Evolutionary conservation across 192 early-diverging fungal genomes (phyloP).

Genomic region (Backusella sp.): DNA sequence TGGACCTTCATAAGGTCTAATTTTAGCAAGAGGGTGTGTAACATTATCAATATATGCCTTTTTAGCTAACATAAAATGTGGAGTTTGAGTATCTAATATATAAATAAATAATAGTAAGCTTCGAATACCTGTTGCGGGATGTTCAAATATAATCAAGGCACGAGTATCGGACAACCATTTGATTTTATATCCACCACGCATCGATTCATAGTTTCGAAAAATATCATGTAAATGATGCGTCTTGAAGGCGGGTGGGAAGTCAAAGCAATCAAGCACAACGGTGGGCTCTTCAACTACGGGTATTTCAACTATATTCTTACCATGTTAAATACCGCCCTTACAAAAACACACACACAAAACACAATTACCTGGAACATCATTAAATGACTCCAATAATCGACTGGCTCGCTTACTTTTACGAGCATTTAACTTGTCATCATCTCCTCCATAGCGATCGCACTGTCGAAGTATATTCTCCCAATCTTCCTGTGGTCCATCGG

Average conservation of each 20-base stretch:
- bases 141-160: slow-evolving; percentile 66
- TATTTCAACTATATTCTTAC: slow-evolving; percentile 17
- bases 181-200: slow-evolving; percentile 64
- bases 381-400: slow-evolving; percentile 27
- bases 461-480: slow-evolving; percentile 38
- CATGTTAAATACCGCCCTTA: neutral
- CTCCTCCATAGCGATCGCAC: slow-evolving; percentile 24
- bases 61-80: slow-evolving; percentile 35
- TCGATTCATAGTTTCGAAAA: slow-evolving; percentile 57
- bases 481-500: slow-evolving; percentile 26
- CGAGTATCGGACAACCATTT: slow-evolving; percentile 76
- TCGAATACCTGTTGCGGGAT: slow-evolving; percentile 56
- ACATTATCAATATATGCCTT: slow-evolving; percentile 59
- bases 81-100: neutral
- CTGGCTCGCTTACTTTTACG: slow-evolving; percentile 26
- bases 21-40: slow-evolving; percentile 48
- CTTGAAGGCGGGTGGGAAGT: slow-evolving; percentile 65
- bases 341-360: no score
- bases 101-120: neutral
- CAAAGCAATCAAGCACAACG: slow-evolving; percentile 52
- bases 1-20: slow-evolving; percentile 62
- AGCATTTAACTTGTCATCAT: slow-evolving; percentile 12
- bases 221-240: slow-evolving; percentile 69
- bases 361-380: slow-evolving; percentile 23
- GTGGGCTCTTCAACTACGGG: slow-evolving; percentile 40